These are phyloP conservation scores for Aspergillus carbonarius DNA, from an alignment of 2,329 filamentous ascomycete genomes.

Conservation along the genomic window DNA sequence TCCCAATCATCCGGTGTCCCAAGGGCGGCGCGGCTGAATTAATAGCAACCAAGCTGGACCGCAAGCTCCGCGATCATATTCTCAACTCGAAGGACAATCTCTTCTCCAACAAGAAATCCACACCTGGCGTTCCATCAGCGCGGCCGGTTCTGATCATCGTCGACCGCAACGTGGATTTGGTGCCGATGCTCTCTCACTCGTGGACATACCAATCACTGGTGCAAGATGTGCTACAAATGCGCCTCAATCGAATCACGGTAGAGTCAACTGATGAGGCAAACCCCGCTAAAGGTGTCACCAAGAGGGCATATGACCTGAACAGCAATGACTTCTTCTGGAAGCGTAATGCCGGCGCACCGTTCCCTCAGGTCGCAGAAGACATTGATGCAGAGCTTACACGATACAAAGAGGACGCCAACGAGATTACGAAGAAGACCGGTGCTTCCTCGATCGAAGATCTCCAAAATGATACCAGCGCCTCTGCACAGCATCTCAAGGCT, in stretches of 20 bases:
- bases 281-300: constrained; percentile 71
- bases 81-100: constrained; percentile 97
- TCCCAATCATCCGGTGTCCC: constrained; percentile 92
- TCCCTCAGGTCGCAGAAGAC: constrained; percentile 93
- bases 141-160: constrained; percentile 89
- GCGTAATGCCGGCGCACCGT: constrained; percentile 84
- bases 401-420: constrained; percentile 92
- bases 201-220: constrained; percentile 88
- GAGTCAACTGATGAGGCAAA: constrained; percentile 80
- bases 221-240: constrained; percentile 73
- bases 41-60: constrained; percentile 89
- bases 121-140: constrained; percentile 65
- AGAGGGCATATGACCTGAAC: constrained; percentile 86
- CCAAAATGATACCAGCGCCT: constrained; percentile 82
- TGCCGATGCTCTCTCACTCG: constrained; percentile 98
- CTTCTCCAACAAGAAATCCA: constrained; percentile 71
- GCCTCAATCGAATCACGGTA: constrained; percentile 90
- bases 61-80: constrained; percentile 93
- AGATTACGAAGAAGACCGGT: constrained; percentile 93
- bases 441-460: constrained; percentile 90
- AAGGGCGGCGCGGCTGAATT: constrained; percentile 91
- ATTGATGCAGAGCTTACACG: constrained; percentile 90
- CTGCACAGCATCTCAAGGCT: constrained; percentile 90
- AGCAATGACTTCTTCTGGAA: constrained; percentile 96
- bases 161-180: constrained; percentile 91